A percentile compares a stretch with the other conserved stretches of the same genome.
These are phyloP conservation scores for Gelatoporia subvermispora DNA, from an alignment of 768 basidiomycete genomes.

Conservation along the genomic window DNA sequence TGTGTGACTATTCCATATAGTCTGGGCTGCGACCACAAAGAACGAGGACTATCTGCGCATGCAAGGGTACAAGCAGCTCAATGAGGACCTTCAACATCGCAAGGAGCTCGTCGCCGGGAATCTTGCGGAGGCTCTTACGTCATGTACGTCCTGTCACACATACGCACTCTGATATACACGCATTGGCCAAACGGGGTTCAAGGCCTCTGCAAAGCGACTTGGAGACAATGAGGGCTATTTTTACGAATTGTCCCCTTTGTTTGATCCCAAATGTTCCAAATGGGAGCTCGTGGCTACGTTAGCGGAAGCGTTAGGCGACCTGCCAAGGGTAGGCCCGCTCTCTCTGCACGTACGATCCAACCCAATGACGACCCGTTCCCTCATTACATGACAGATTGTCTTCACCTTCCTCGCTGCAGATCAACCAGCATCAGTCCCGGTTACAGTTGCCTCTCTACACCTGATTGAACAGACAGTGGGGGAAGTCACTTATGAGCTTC, in stretches of 20 bases:
- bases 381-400: no score
- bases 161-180: constrained; percentile 6
- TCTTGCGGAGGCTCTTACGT: constrained; percentile 47
- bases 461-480: constrained; percentile 25
- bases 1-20: constrained; percentile 15
- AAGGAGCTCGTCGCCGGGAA: constrained; percentile 73
- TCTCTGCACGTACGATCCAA: no score
- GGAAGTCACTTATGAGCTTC: constrained; percentile 20
- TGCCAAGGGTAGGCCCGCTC: no score
- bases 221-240: constrained; percentile 38
- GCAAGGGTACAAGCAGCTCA: constrained; percentile 58
- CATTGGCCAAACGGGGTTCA: constrained; percentile 28
- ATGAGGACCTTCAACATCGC: constrained; percentile 49
- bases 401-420: no score
- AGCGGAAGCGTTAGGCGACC: not conserved
- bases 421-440: no score
- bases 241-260: constrained; percentile 26
- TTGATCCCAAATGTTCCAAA: constrained; percentile 20
- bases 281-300: not conserved
- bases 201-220: constrained; percentile 19
- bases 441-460: constrained; percentile 27
- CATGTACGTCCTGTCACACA: constrained; percentile 38
- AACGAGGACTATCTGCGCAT: constrained; percentile 57
- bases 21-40: constrained; percentile 71
- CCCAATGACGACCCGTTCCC: no score